Conservation (phyloP, 2,329 filamentous ascomycete genomes). For the Helotiales sp. region DNA sequence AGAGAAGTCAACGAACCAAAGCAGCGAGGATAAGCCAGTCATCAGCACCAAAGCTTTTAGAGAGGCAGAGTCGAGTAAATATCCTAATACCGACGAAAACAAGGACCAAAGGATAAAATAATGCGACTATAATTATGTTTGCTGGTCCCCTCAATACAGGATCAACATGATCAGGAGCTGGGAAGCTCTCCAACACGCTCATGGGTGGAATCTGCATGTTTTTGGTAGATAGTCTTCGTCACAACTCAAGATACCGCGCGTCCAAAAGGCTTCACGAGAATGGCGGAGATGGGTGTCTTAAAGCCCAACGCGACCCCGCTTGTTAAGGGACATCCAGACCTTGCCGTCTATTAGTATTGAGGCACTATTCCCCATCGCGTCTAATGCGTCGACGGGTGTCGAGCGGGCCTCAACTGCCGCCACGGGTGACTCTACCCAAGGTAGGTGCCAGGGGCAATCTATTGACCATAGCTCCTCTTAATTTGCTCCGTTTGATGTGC, state of each 20-base stretch:
- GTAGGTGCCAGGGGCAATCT: neutral
- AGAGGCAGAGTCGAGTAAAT: conserved; percentile 46
- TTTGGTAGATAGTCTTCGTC: too few species aligned
- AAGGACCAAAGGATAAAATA: conserved; percentile 41
- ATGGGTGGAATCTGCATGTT: conserved; percentile 41
- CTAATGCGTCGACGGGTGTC: too few species aligned
- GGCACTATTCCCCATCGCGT: neutral
- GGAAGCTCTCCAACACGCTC: conserved; percentile 45
- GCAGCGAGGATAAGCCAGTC: conserved; percentile 46
- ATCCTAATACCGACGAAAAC: conserved; percentile 44
- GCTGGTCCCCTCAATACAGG: conserved; percentile 45
- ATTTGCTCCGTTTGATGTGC: neutral
- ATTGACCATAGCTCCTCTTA: neutral
- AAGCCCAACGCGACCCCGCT: neutral
- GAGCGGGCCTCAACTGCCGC: too few species aligned
- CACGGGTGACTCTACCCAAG: too few species aligned
- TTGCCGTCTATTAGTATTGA: neutral
- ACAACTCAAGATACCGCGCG: too few species aligned
- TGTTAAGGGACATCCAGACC: neutral
- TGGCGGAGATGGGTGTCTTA: neutral
- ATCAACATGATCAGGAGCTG: conserved; percentile 46
- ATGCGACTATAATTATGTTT: conserved; percentile 42
- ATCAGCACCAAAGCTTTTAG: conserved; percentile 46
- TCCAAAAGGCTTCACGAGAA: neutral
- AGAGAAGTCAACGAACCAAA: conserved; percentile 33